phyloP scores from a whole-genome alignment of 2,329 filamentous ascomycete species.

The Apiospora kogelbergensis region DNA sequence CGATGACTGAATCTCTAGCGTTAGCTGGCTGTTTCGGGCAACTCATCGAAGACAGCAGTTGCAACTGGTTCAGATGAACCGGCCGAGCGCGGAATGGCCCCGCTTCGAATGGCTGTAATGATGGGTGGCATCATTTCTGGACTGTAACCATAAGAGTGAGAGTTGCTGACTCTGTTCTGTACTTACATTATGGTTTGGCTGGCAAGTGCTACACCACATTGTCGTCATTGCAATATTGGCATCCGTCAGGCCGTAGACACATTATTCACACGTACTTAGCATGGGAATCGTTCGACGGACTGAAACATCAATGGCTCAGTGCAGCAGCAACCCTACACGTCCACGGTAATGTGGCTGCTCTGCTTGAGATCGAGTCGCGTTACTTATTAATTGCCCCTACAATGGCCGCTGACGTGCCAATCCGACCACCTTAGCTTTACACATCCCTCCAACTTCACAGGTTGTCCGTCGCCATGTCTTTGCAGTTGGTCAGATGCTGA shows the following conservation, averaged over 20 bases:
- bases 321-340: not conserved
- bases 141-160: not conserved
- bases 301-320: not conserved
- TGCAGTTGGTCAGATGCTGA: not conserved
- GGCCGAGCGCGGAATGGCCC: not conserved
- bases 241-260: not conserved
- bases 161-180: not conserved
- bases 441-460: not conserved
- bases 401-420: not conserved
- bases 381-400: not conserved
- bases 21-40: not conserved
- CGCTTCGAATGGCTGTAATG: not conserved
- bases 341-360: not conserved
- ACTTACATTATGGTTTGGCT: not conserved
- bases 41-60: conserved; percentile 3
- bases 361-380: not conserved
- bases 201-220: not conserved
- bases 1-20: not conserved
- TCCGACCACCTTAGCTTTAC: not conserved
- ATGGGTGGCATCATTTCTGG: not conserved
- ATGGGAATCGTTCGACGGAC: not conserved
- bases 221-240: not conserved
- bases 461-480: not conserved
- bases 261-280: not conserved
- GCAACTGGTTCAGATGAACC: not conserved